Evolutionary conservation across 176 grass and related monocot species (phyloP).

Genomic region (Dendrocalamus sinicus): DNA sequence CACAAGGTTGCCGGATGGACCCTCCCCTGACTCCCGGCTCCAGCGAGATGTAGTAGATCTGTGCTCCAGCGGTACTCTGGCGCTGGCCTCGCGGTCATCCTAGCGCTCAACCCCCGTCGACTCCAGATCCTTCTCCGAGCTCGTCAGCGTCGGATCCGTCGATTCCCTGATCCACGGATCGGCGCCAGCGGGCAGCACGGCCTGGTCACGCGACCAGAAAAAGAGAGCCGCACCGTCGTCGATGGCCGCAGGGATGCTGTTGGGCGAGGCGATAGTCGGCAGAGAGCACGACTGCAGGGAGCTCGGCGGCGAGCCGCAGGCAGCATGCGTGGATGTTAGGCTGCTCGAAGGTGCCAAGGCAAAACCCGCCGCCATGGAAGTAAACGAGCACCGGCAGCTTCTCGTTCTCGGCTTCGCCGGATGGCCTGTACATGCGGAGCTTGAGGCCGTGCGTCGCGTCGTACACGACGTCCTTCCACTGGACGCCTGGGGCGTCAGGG

Average conservation of each 20-base stretch:
- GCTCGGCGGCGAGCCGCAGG: slow-evolving; percentile 39
- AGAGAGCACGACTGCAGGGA: slow-evolving; percentile 51
- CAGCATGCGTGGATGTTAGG: slow-evolving; percentile 25
- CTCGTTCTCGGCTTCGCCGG: not conserved
- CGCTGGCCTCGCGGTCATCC: too few relatives aligned
- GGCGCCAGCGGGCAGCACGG: not conserved
- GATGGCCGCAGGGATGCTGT: slow-evolving; percentile 56
- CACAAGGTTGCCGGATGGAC: too few relatives aligned
- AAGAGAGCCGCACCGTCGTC: slow-evolving; percentile 44
- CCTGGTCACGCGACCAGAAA: slow-evolving; percentile 39
- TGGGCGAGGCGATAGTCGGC: slow-evolving; percentile 65
- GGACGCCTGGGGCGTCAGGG: slow-evolving; percentile 16
- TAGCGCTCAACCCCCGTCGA: too few relatives aligned
- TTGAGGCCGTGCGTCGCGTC: not conserved
- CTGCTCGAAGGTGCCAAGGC: slow-evolving; percentile 23
- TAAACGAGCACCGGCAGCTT: slow-evolving; percentile 51
- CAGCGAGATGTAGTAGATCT: too few relatives aligned
- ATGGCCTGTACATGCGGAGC: slow-evolving; percentile 9
- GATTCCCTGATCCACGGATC: slow-evolving; percentile 34
- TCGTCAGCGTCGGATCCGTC: too few relatives aligned
- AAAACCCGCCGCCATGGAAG: slow-evolving; percentile 50
- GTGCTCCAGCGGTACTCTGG: too few relatives aligned
- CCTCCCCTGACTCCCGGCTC: too few relatives aligned
- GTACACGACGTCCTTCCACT: slow-evolving; percentile 46
- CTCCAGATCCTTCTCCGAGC: too few relatives aligned